Evolutionary conservation across 164 flowering plant genomes (phyloP).

Genomic region (Aristolochia californica): DNA sequence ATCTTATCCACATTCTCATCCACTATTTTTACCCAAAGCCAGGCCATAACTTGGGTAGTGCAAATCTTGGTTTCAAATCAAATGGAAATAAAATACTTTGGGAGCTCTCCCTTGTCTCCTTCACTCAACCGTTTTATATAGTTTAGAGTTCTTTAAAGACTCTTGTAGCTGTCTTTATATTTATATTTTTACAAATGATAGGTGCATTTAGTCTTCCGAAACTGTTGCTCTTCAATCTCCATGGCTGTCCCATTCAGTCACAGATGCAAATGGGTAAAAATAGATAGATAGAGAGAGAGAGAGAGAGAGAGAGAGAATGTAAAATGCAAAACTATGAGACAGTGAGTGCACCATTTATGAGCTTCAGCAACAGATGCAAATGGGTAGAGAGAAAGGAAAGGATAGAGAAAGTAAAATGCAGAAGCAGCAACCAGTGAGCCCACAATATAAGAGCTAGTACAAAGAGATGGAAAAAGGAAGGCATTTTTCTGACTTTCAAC

Average conservation of each 20-base stretch:
- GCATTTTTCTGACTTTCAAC: not conserved
- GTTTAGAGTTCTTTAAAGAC: too few relatives aligned
- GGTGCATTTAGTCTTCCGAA: not conserved
- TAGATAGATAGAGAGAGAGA: not conserved
- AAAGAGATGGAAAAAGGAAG: not conserved
- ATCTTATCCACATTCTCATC: not conserved
- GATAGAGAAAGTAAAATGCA: not conserved
- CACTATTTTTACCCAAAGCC: not conserved
- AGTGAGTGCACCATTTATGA: too few relatives aligned
- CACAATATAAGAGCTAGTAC: too few relatives aligned
- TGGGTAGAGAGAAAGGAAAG: not conserved
- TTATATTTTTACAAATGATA: not conserved
- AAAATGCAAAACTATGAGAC: too few relatives aligned
- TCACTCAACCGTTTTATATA: too few relatives aligned
- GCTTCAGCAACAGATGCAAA: too few relatives aligned
- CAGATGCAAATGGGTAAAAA: not conserved
- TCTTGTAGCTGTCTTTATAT: not conserved
- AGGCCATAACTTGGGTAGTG: not conserved
- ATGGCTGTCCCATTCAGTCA: not conserved
- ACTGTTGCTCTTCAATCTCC: not conserved
- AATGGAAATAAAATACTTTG: too few relatives aligned
- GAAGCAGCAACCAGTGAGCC: not conserved
- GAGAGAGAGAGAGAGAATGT: not conserved
- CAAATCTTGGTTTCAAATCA: not conserved
- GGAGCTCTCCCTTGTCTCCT: too few relatives aligned